phyloP scores from a whole-genome alignment of 495 filamentous ascomycete species.

The Cercophora newfieldiana region DNA sequence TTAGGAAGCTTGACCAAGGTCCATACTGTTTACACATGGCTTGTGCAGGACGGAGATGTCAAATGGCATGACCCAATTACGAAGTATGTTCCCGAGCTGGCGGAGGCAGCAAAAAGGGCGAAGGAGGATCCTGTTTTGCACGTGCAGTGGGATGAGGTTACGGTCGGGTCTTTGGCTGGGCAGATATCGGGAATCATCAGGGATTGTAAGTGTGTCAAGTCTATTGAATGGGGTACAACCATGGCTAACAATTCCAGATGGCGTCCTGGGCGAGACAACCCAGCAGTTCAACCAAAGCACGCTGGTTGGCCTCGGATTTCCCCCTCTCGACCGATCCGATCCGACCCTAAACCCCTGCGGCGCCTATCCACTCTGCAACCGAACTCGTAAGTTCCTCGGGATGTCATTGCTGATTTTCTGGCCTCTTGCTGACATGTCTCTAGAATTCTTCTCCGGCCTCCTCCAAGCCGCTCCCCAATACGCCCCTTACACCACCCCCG shows the following conservation, averaged over 20 bases:
- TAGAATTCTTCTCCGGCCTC: conserved; percentile 57
- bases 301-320: conserved; percentile 40
- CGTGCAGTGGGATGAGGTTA: conserved; percentile 56
- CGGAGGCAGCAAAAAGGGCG: conserved; percentile 32
- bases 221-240: background rate
- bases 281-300: conserved; percentile 38
- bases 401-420: background rate
- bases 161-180: conserved; percentile 53
- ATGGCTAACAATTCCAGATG: conserved; percentile 28
- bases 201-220: conserved; percentile 39
- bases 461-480: conserved; percentile 49
- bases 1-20: conserved; percentile 54
- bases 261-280: conserved; percentile 43
- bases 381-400: conserved; percentile 32
- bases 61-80: conserved; percentile 50
- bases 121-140: conserved; percentile 41
- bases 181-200: conserved; percentile 54
- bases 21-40: conserved; percentile 48
- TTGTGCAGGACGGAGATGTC: conserved; percentile 44
- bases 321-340: conserved; percentile 40
- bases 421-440: background rate
- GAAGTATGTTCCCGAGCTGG: conserved; percentile 58
- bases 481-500: conserved; percentile 48
- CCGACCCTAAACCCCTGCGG: conserved; percentile 45
- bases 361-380: conserved; percentile 35